phyloP scores from a whole-genome alignment of 257 asterid species.

The Petunia axillaris region DNA sequence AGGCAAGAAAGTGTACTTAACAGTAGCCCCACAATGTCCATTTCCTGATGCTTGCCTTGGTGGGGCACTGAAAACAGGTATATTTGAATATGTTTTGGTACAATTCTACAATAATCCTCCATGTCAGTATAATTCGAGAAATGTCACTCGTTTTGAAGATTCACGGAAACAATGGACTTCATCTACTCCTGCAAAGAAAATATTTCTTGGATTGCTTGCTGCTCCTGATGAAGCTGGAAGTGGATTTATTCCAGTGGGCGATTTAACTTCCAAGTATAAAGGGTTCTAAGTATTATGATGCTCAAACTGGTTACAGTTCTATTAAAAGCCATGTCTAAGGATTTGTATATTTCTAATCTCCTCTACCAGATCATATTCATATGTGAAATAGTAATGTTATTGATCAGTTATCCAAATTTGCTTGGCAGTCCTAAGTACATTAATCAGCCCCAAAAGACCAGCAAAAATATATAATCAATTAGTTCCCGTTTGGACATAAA shows the following conservation, averaged over 20 bases:
- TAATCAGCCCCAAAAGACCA: no score
- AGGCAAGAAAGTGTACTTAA: constrained; percentile 53
- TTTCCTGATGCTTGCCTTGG: constrained; percentile 55
- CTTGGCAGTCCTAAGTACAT: not conserved
- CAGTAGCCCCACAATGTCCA: constrained; percentile 59
- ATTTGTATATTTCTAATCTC: not conserved
- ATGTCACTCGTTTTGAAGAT: constrained; percentile 28
- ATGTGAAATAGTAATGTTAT: no score
- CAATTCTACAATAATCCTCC: constrained; percentile 55
- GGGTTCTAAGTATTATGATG: constrained; percentile 36
- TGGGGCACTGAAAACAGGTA: constrained; percentile 42
- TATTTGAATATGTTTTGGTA: constrained; percentile 56
- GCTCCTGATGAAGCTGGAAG: constrained; percentile 41
- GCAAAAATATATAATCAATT: no score
- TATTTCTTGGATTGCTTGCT: constrained; percentile 34
- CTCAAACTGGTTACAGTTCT: constrained; percentile 36
- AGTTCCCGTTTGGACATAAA: no score
- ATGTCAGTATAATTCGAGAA: constrained; percentile 38
- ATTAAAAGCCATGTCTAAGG: constrained; percentile 31
- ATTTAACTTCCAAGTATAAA: constrained; percentile 32
- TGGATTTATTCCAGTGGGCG: constrained; percentile 35
- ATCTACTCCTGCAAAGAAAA: constrained; percentile 28
- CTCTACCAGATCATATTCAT: not conserved
- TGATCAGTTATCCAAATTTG: no score
- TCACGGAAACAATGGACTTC: constrained; percentile 42